Percentiles rank a stretch among this genome's conserved stretches.
These are phyloP conservation scores for Magnolia kwangsiensis DNA, from an alignment of 164 flowering plant genomes.

Conservation along the genomic window DNA sequence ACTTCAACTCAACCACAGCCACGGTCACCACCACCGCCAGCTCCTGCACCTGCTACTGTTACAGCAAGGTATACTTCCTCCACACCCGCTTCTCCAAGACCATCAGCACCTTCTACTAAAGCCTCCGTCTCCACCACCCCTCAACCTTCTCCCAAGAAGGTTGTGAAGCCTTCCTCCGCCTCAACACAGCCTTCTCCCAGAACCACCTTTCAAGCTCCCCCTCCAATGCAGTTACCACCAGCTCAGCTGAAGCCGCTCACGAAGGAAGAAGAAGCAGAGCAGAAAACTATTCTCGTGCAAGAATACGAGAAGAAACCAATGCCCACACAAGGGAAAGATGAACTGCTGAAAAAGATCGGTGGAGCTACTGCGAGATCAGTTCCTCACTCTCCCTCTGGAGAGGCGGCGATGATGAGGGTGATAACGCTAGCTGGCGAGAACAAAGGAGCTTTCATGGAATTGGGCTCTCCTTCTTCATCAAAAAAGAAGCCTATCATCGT, in stretches of 20 bases:
- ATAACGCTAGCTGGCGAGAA: conserved; percentile 78
- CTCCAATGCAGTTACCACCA: conserved; percentile 27
- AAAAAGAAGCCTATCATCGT: conserved; percentile 13
- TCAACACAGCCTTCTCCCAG: conserved; percentile 13
- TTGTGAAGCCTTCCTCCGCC: not conserved
- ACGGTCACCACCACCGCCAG: not conserved
- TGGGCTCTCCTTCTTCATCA: conserved; percentile 24
- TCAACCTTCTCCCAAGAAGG: conserved; percentile 6
- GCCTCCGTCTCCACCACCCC: conserved; percentile 10
- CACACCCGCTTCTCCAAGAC: not conserved
- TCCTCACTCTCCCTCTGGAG: conserved; percentile 26
- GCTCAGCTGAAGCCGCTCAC: conserved; percentile 23
- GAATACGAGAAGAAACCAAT: conserved; percentile 10
- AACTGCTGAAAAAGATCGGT: not conserved
- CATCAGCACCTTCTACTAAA: not conserved
- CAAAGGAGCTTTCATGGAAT: conserved; percentile 81
- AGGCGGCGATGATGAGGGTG: conserved; percentile 33
- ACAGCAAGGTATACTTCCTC: not conserved
- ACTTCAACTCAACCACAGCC: conserved; percentile 1
- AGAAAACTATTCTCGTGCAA: conserved; percentile 44
- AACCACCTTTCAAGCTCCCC: conserved; percentile 15
- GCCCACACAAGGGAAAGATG: not conserved
- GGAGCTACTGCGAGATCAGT: not conserved
- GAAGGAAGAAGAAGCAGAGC: conserved; percentile 21
- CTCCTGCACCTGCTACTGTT: not conserved